Conservation (phyloP, 2,329 filamentous ascomycete species). For the Tolypocladium nubicola region DNA sequence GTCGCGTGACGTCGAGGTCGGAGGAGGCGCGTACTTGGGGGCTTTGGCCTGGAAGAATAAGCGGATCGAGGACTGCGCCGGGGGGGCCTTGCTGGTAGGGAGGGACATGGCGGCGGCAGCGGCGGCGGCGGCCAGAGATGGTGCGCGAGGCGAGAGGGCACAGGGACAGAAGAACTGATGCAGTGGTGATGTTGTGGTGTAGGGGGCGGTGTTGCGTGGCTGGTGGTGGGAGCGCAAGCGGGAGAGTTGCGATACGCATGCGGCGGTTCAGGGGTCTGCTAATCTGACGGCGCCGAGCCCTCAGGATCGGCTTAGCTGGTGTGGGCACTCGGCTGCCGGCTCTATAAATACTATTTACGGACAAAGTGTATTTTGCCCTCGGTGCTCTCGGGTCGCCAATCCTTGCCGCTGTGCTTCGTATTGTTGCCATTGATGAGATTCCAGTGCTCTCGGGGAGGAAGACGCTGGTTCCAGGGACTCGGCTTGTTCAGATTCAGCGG, state of each 20-base stretch:
- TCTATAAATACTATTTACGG: neutral
- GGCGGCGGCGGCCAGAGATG: neutral
- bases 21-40: constrained; percentile 23
- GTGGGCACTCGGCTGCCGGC: neutral
- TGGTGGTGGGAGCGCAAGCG: neutral
- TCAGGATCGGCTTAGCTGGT: neutral
- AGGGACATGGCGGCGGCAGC: constrained; percentile 24
- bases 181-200: neutral
- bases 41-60: constrained; percentile 49
- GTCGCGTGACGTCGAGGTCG: constrained; percentile 17
- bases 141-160: neutral
- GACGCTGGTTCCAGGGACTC: neutral
- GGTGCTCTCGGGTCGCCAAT: neutral
- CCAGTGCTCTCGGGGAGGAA: neutral
- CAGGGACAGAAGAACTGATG: neutral
- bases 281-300: neutral
- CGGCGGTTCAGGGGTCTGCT: neutral
- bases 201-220: neutral
- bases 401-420: neutral
- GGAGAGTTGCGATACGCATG: neutral
- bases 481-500: neutral
- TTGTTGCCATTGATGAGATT: no score
- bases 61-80: constrained; percentile 45
- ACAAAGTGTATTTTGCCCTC: neutral
- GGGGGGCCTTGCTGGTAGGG: constrained; percentile 23